Conservation (phyloP, 2,329 filamentous ascomycete species). For the Aureobasidium sp. region DNA sequence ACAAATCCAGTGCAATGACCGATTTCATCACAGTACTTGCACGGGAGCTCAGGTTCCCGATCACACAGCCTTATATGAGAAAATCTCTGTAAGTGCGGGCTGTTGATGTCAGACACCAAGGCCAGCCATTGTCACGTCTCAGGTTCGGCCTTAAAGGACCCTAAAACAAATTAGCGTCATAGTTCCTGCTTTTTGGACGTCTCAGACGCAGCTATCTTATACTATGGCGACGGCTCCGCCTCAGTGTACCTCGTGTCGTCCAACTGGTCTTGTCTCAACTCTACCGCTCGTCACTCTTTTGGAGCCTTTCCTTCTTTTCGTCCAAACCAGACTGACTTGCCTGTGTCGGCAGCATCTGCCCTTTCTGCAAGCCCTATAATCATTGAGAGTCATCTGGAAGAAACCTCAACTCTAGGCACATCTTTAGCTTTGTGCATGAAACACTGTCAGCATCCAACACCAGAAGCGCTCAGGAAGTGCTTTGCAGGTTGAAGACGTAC, state of each 20-base stretch:
- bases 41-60: neutral
- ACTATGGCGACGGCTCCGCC: slow-evolving; percentile 3
- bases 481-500: neutral
- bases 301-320: neutral
- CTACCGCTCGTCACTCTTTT: neutral
- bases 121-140: slow-evolving; percentile 12
- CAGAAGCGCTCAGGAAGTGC: neutral
- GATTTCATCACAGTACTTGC: neutral
- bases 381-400: neutral
- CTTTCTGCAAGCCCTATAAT: neutral
- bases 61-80: neutral
- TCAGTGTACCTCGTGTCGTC: neutral
- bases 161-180: slow-evolving; percentile 12
- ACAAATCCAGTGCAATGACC: neutral
- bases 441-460: neutral
- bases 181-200: neutral
- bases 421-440: neutral
- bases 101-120: slow-evolving; percentile 5
- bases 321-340: neutral
- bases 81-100: neutral
- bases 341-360: neutral
- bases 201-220: slow-evolving; percentile 6
- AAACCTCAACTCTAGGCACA: neutral
- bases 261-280: slow-evolving; percentile 1
- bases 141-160: slow-evolving; percentile 8